phyloP scores from a whole-genome alignment of 2,329 filamentous ascomycete species.

The Aspergillus sp. region DNA sequence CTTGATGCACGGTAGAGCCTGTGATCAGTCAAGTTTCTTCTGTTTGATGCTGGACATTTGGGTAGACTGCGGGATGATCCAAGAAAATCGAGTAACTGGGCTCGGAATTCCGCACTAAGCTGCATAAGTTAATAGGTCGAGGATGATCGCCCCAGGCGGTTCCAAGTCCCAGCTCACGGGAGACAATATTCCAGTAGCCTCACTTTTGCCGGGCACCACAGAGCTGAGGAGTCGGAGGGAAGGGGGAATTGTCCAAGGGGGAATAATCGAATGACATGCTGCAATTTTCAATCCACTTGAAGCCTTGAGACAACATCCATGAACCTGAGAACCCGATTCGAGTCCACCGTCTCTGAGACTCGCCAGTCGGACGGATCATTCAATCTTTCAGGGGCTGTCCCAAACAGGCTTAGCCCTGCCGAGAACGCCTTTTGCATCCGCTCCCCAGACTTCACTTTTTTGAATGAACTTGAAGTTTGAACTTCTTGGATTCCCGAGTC shows the following conservation, averaged over 20 bases:
- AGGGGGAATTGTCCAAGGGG: not conserved
- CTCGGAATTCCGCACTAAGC: slow-evolving; percentile 9
- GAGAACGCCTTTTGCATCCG: slow-evolving; percentile 5
- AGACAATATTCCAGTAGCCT: not conserved
- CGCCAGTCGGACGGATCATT: not conserved
- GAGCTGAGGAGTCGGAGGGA: not conserved
- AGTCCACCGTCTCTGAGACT: not conserved
- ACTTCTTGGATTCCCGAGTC: not conserved
- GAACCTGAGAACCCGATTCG: not conserved
- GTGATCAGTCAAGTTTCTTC: slow-evolving; percentile 10
- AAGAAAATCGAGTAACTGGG: slow-evolving; percentile 7
- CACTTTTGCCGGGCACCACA: slow-evolving; percentile 7
- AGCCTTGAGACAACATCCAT: not conserved
- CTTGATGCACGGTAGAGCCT: not conserved
- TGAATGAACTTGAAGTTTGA: not conserved
- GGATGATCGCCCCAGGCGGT: slow-evolving; percentile 13
- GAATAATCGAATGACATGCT: not conserved
- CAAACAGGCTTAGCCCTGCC: slow-evolving; percentile 3
- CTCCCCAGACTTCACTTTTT: slow-evolving; percentile 5
- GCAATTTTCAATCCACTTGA: not conserved
- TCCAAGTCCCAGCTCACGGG: slow-evolving; percentile 4
- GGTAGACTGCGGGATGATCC: slow-evolving; percentile 5
- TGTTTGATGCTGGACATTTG: not conserved
- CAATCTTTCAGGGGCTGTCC: slow-evolving; percentile 5
- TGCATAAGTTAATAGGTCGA: slow-evolving; percentile 8